These are phyloP conservation scores for Calophaca sinica DNA, from an alignment of 306 rosid species.

Conservation along the genomic window DNA sequence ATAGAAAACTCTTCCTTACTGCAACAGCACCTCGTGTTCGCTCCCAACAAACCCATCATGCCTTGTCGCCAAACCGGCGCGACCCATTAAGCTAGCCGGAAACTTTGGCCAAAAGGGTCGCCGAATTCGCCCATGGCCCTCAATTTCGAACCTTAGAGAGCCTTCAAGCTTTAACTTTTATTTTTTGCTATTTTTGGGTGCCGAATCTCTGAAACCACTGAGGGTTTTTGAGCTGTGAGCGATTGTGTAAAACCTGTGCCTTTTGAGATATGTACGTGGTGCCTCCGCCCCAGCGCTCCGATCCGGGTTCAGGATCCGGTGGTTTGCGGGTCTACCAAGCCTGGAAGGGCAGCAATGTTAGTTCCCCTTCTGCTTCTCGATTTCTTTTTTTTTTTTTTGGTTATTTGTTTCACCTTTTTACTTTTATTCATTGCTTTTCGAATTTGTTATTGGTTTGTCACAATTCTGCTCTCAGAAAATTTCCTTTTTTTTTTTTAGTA, in stretches of 20 bases:
- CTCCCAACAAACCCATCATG: conserved; percentile 43
- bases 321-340: conserved; percentile 83
- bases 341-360: conserved; percentile 98
- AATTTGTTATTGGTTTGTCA: conserved; percentile 20
- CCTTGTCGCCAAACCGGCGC: conserved; percentile 46
- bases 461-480: conserved; percentile 25
- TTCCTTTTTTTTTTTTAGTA: neutral
- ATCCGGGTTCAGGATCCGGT: conserved; percentile 77
- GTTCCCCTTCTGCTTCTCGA: conserved; percentile 25
- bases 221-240: conserved; percentile 27
- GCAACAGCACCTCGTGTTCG: conserved; percentile 30
- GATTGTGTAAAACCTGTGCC: neutral
- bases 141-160: conserved; percentile 39
- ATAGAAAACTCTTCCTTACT: conserved; percentile 27
- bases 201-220: conserved; percentile 25
- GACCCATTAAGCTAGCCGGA: conserved; percentile 49
- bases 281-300: conserved; percentile 92
- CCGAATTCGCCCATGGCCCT: conserved; percentile 38
- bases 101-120: conserved; percentile 35
- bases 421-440: neutral
- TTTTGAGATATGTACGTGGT: conserved; percentile 75
- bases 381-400: conserved; percentile 30
- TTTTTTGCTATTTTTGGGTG: neutral
- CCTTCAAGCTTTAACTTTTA: conserved; percentile 46
- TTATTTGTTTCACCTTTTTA: neutral